These are phyloP conservation scores for Cucurbitaria berberidis DNA, from an alignment of 2,329 filamentous ascomycete species.

Conservation along the genomic window DNA sequence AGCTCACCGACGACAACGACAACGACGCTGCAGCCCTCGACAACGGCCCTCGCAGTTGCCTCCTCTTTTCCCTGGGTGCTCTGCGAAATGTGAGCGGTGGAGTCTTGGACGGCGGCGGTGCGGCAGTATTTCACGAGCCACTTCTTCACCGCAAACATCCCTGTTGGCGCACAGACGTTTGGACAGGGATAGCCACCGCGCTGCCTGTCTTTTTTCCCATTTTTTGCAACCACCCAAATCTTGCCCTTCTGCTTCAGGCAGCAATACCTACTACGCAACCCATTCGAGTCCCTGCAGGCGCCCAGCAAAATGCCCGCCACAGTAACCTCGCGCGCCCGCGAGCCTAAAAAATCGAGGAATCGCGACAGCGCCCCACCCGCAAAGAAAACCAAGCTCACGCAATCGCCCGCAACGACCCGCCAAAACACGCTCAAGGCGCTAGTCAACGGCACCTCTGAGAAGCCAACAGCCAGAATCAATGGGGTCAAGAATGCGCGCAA, in stretches of 20 bases:
- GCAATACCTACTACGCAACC: conserved; percentile 14
- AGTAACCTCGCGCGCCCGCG: conserved; percentile 35
- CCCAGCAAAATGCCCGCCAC: conserved; percentile 41
- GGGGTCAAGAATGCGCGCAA: conserved; percentile 59
- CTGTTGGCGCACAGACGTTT: conserved; percentile 10
- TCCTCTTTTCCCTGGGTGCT: background rate
- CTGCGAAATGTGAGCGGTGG: too few species aligned
- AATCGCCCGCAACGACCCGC: conserved; percentile 27
- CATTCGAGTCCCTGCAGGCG: conserved; percentile 4
- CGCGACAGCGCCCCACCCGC: conserved; percentile 43
- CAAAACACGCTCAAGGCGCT: conserved; percentile 43
- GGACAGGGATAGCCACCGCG: conserved; percentile 10
- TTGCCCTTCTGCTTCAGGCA: conserved; percentile 32
- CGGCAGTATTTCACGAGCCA: conserved; percentile 4
- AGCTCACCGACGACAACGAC: too few species aligned
- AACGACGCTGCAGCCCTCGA: conserved; percentile 5
- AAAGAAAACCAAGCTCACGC: conserved; percentile 47
- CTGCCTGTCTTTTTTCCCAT: conserved; percentile 18
- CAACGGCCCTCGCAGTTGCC: background rate
- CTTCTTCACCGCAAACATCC: conserved; percentile 11
- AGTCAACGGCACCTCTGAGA: conserved; percentile 40
- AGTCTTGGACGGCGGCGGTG: too few species aligned
- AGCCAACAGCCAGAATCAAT: conserved; percentile 59
- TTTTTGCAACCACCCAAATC: conserved; percentile 26
- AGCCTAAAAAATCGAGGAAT: conserved; percentile 20